Evolutionary conservation across 208 protist species (phyloP), one percentile per base, ranked within the genome.

Genomic region (Trypanosoma scelopori): DNA sequence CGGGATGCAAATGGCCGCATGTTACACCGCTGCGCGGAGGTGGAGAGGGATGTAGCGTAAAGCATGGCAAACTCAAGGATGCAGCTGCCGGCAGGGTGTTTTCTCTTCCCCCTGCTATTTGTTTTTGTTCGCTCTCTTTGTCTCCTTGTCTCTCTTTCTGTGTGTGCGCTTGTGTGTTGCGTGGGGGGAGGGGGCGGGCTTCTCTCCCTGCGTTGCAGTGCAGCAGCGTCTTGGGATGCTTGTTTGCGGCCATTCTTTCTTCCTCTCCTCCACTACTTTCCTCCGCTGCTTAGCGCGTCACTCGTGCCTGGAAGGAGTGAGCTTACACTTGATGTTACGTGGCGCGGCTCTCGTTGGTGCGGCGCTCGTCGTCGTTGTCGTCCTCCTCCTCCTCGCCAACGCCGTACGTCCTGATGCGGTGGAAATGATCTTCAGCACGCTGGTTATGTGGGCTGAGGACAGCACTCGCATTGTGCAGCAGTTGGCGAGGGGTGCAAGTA

Each of bases 81-180:
- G 32, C 32, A 37, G 3, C 9, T 37, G 32, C 9, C 9, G 56
- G 18, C 39, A 35, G 11, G 18, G 20, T 45, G 7, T 3, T 61
- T 27, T 61, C 41, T 48, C 27, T 61, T 48, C 46, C 27, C 30
- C 46, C 12, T 45, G n/a, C 5, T 55, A 9, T 55, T 55, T 55
- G 37, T 15, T 55, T 55, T 55, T 55, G 2, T 55, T 41, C 6
- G 5, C 4, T 55, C 28, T 55, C 30, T 32, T 22, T 41, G 11
- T 55, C 28, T 41, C 23, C 15, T 20, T 49, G 15, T 49, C 42
- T 62, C 5, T 62, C 18, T n/a, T 22, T 46, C 13, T 39, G n/a
- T n/a, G n/a, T n/a, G n/a, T n/a, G n/a, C n/a, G n/a, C n/a, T n/a
- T n/a, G n/a, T n/a, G n/a, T n/a, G n/a, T n/a, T n/a, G n/a, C n/a